Base-by-base conservation (phyloP, 2,329 filamentous ascomycete genomes). In the Apiospora phragmitis region DNA sequence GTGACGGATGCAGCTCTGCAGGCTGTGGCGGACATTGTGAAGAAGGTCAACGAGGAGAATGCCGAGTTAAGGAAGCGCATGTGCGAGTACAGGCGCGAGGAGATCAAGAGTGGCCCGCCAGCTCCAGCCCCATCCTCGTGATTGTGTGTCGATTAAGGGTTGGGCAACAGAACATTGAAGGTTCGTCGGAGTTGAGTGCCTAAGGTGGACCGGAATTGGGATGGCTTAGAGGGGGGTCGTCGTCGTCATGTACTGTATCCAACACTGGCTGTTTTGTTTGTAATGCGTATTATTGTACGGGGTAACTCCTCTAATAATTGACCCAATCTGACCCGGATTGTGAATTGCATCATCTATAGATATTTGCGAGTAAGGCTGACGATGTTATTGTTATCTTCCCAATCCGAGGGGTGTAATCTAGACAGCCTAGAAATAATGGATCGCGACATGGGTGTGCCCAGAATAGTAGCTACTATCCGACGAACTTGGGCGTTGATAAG, bases 21-120 rank as follows among this genome's bases (percentile, higher is more conserved):
- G n/a, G 65, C 65, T 12, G 26, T 67, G 65, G n/a, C 26, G 29
- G 42, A 45, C 41, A 67, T 67, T 29, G 7, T 67, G 38, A 42
- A 67, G 65, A 67, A 67, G 65, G 24, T 67, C 38, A 67, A 45
- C 24, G 38, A 67, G 42, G 65, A 67, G 65, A 67, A 67, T 26
- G 42, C 38, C 65, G 42, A 67, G 55, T 24, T 62, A 62, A 62
- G 55, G 18, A 38, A 14, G 18, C 55, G 55, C 21, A 38, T 62
- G 32, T n/a, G 32, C 32, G 32, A 62, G 29, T 18, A 62, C 29
- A 62, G 55, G 32, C 55, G 55, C 55, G 55, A 62, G 55, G 32
- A 62, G 29, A 62, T 62, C 32, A n/a, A 18, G 32, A 62, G 55
- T 38, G 55, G 55, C 18, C 55, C 55, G 55, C 55, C 29, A 62